These are phyloP conservation scores for Hypholoma sublateritium DNA, from an alignment of 768 basidiomycete genomes.

Conservation along the genomic window DNA sequence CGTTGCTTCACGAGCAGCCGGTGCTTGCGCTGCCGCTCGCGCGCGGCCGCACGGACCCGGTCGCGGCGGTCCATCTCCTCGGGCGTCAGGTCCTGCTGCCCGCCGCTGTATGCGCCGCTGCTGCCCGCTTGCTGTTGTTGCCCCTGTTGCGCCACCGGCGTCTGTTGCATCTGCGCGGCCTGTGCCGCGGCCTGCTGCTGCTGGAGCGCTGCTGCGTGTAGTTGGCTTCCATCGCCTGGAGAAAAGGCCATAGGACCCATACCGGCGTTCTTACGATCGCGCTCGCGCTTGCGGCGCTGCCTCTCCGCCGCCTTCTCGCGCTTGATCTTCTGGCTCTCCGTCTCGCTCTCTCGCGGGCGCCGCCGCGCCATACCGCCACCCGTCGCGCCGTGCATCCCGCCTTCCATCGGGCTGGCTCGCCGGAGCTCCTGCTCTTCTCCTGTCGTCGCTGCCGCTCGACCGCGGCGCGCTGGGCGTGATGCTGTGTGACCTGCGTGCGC, in stretches of 20 bases:
- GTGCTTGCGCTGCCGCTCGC: slow-evolving; percentile 83
- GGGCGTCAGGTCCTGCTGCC: slow-evolving; percentile 38
- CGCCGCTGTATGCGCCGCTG: background rate
- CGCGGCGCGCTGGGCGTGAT: slow-evolving; percentile 30
- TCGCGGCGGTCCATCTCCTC: slow-evolving; percentile 72
- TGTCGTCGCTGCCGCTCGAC: slow-evolving; percentile 15
- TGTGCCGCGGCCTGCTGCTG: slow-evolving; percentile 20
- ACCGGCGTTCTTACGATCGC: slow-evolving; percentile 47
- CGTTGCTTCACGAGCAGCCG: slow-evolving; percentile 74
- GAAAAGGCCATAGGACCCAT: slow-evolving; percentile 41
- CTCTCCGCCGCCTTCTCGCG: slow-evolving; percentile 87
- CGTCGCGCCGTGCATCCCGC: slow-evolving; percentile 24
- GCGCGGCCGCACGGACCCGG: slow-evolving; percentile 70
- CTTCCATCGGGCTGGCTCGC: slow-evolving; percentile 19
- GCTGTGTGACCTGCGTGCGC: slow-evolving; percentile 39
- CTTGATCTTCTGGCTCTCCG: slow-evolving; percentile 69
- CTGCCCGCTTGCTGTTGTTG: slow-evolving; percentile 17
- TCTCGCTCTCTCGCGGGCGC: slow-evolving; percentile 71
- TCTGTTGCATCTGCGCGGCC: slow-evolving; percentile 20
- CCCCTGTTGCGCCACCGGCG: slow-evolving; percentile 17
- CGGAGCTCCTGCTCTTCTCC: slow-evolving; percentile 13
- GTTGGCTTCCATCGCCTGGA: slow-evolving; percentile 16
- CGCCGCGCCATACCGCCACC: slow-evolving; percentile 40
- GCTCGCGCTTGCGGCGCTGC: slow-evolving; percentile 81
- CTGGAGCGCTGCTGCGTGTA: slow-evolving; percentile 21